Evolutionary conservation across 306 rosid species (phyloP).

Genomic region (Psophocarpus tetragonolobus): DNA sequence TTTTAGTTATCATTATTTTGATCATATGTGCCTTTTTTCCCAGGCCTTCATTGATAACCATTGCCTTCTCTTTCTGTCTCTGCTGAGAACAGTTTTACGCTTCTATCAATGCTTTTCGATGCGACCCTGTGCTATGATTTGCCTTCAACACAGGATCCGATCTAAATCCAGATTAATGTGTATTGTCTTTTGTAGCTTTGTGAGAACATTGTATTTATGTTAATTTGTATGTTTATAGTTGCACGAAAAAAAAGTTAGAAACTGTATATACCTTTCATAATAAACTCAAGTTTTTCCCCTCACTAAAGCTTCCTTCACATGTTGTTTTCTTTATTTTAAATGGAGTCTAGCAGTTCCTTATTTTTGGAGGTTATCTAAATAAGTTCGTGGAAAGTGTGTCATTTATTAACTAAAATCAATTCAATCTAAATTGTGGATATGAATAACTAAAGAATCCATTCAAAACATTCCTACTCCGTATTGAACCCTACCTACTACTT

Average conservation of each 20-base stretch:
- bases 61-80: slow-evolving; percentile 25
- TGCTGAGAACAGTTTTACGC: slow-evolving; percentile 15
- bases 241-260: background rate
- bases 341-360: background rate
- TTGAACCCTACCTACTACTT: background rate
- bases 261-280: background rate
- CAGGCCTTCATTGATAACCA: background rate
- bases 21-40: background rate
- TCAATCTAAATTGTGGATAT: background rate
- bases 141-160: background rate
- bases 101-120: background rate
- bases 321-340: background rate
- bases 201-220: slow-evolving; percentile 21
- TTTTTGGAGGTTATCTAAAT: background rate
- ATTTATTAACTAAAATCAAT: background rate
- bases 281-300: background rate
- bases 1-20: background rate
- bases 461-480: background rate
- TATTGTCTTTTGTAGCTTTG: slow-evolving; percentile 27
- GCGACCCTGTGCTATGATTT: slow-evolving; percentile 5
- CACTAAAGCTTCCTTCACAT: background rate
- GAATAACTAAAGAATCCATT: background rate
- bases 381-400: background rate
- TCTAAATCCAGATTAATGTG: slow-evolving; percentile 18
- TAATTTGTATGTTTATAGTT: background rate